Base-by-base conservation (phyloP, 305 asterid genomes). In the Fraxinus floribunda region DNA sequence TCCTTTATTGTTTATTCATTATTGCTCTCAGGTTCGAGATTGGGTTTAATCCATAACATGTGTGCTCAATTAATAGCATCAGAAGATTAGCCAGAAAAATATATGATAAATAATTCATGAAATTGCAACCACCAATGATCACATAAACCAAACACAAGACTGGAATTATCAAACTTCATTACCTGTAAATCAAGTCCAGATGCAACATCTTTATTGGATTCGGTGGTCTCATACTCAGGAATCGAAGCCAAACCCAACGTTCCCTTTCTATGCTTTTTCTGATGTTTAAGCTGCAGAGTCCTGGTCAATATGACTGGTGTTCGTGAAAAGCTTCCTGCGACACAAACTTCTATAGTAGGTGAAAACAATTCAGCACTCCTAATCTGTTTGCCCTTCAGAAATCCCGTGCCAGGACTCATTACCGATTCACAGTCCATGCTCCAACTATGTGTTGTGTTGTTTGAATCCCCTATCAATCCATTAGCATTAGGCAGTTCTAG, bases 341-440 rank as follows among this genome's bases (percentile, higher is more conserved):
- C 83, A 44, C 86, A 89, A 22, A 89, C 92, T 78, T 89, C 92
- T n/a, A 89, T 86, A 74, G 84, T 84, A 8, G 92, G 90, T 16
- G 84, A 70, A 46, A 41, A 9, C 44, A 81, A 49, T 76, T 89
- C 92, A 74, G 84, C 85, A 85, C 87, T 81, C 29, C 16, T 79
- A 7, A 36, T 72, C 57, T 86, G 87, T 77, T 86, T 89, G 71
- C 90, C 87, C 80, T 86, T 89, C 44, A 87, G 77, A 82, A 89
- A 87, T 6, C 87, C 89, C 0, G 81, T 26, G 64, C 92, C 80
- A 60, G 77, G 74, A 62, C 80, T 81, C 85, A 75, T 57, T 64
- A 83, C 89, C 49, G 83, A 55, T 83, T 87, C 88, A 79, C 90
- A 89, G 84, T 80, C 80, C 87, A 89, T 83, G 76, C 55, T 66